Evolutionary conservation across 2,329 filamentous ascomycete genomes (phyloP), one percentile per base, ranked within the genome.

Genomic region (Raffaelea arxii): DNA sequence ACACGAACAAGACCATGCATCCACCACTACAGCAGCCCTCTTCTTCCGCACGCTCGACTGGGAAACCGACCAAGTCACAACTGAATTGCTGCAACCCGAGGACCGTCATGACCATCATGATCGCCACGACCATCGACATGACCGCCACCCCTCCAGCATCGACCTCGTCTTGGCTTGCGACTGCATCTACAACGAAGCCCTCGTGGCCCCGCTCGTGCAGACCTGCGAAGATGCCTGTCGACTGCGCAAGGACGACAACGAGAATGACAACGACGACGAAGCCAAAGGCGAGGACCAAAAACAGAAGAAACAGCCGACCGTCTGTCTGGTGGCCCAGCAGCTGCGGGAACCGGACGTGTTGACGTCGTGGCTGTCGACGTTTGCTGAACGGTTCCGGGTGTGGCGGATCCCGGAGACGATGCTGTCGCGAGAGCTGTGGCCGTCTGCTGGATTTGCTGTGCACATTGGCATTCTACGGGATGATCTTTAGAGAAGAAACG

Each of bases 141-240:
- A 22, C 43, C n/a, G 2, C n/a, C 24, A 9, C 25, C 12, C 51
- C 39, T 59, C 55, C 57, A 72, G 74, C 48, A 83, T 92, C 54
- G 84, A 94, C 57, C 65, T 80, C 14, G 70, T 97, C 11, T 62
- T 97, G 30, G 88, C 89, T 4, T 94, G 88, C 59, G 92, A 98
- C 63, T 96, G 90, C 63, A 84, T 98, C 55, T 98, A 94, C 70
- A 98, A 97, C 64, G 86, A 95, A 54, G 78, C 84, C 3, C 75
- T 97, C 3, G 78, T 97, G 22, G 69, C 77, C 38, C 88, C 90
- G 0, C 77, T 97, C 42, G 85, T 92, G n/a, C 77, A 82, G 56
- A 85, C 87, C 0, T 94, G 86, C 60, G 78, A 71, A 6, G 85
- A 94, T 51, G 73, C 81, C 22, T 94, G 88, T 62, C 67, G 67